phyloP scores from a whole-genome alignment of 768 basidiomycete species.

The Termitomyces sp. region DNA sequence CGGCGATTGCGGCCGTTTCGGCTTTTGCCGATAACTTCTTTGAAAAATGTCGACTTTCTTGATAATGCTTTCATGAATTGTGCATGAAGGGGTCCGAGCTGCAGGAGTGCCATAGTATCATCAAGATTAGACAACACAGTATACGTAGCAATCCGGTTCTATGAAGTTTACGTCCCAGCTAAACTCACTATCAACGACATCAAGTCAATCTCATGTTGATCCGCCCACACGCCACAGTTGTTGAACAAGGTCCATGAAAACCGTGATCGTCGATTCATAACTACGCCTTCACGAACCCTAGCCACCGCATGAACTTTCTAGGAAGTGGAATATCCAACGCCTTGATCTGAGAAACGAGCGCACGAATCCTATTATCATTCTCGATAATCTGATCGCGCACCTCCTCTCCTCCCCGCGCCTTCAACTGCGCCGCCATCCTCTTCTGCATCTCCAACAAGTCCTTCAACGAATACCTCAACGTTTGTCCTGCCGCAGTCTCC shows the following conservation, averaged over 20 bases:
- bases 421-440: conserved; percentile 15
- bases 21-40: too few relatives aligned
- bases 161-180: too few relatives aligned
- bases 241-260: not conserved
- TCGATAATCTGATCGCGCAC: conserved; percentile 12
- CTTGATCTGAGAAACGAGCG: conserved; percentile 17
- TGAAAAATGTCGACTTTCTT: too few relatives aligned
- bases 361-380: conserved; percentile 20
- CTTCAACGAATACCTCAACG: conserved; percentile 21
- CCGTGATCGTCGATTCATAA: not conserved
- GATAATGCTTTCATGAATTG: too few relatives aligned
- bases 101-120: too few relatives aligned
- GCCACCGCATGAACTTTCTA: conserved; percentile 1
- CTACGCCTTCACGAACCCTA: conserved; percentile 4
- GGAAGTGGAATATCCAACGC: conserved; percentile 20
- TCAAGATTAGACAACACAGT: too few relatives aligned
- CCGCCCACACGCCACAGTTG: too few relatives aligned
- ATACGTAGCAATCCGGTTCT: too few relatives aligned
- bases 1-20: too few relatives aligned
- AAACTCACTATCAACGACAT: too few relatives aligned
- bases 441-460: conserved; percentile 23
- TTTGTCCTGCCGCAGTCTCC: conserved; percentile 27
- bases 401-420: conserved; percentile 9
- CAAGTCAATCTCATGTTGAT: too few relatives aligned
- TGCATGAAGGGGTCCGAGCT: too few relatives aligned